phyloP scores from a whole-genome alignment of 371 early-diverging fungal genomes.

The Mortierella sp. region DNA sequence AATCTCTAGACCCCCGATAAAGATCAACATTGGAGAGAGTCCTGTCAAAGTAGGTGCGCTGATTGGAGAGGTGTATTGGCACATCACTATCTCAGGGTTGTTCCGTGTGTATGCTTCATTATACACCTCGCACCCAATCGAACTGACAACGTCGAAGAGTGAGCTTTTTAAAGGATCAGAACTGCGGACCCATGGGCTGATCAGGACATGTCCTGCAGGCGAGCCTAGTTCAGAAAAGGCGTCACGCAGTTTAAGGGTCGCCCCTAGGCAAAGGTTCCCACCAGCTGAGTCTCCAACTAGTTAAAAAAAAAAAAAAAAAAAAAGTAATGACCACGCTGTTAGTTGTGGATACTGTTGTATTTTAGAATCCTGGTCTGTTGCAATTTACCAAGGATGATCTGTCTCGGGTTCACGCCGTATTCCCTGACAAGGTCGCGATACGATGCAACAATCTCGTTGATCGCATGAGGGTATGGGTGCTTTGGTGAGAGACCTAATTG shows the following conservation, averaged over 20 bases:
- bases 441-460: constrained; percentile 59
- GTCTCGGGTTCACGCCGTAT: constrained; percentile 23
- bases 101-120: constrained; percentile 33
- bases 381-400: constrained; percentile 36
- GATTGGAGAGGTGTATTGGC: constrained; percentile 29
- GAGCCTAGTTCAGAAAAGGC: constrained; percentile 18
- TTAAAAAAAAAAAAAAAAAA: neutral
- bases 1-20: constrained; percentile 46
- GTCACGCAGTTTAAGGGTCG: constrained; percentile 34
- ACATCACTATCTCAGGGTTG: constrained; percentile 4
- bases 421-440: constrained; percentile 59
- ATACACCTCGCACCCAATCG: constrained; percentile 29
- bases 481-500: constrained; percentile 48
- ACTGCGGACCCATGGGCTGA: constrained; percentile 43
- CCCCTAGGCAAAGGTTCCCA: constrained; percentile 36
- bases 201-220: constrained; percentile 30
- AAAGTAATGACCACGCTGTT: neutral
- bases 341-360: neutral
- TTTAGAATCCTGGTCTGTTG: neutral
- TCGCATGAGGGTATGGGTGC: constrained; percentile 61
- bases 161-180: constrained; percentile 27
- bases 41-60: constrained; percentile 26
- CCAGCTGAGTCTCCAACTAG: constrained; percentile 54
- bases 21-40: constrained; percentile 32
- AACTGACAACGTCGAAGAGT: constrained; percentile 32